Evolutionary conservation across 345 rosid genomes (phyloP).

Genomic region (Xanthoceras sorbifolium): DNA sequence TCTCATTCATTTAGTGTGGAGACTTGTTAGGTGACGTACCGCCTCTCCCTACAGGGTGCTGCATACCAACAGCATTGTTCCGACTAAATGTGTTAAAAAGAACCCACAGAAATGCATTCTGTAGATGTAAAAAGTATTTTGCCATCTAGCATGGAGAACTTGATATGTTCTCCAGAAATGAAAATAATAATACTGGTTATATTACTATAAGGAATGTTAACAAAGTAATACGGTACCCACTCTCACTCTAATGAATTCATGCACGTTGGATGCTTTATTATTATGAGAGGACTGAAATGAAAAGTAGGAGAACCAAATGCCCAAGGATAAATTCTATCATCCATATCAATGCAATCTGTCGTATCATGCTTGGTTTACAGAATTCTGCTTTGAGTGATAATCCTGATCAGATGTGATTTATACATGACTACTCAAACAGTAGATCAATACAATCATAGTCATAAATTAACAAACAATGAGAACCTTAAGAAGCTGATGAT

Average conservation of each 20-base stretch:
- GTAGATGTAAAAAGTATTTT: not conserved
- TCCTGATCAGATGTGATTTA: not conserved
- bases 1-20: conserved; percentile 18
- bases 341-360: not conserved
- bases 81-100: not conserved
- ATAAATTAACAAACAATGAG: not conserved
- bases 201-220: not conserved
- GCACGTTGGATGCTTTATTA: not conserved
- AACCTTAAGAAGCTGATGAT: not conserved
- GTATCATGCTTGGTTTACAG: not conserved
- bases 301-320: not conserved
- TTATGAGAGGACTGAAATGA: not conserved
- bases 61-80: conserved; percentile 9
- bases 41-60: not conserved
- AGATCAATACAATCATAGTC: too few species aligned
- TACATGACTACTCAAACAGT: not conserved
- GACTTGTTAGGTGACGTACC: conserved; percentile 13
- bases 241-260: not conserved
- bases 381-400: not conserved
- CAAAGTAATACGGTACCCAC: not conserved
- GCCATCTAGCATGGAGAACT: not conserved
- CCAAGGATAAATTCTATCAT: not conserved
- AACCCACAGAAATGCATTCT: not conserved
- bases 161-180: not conserved
- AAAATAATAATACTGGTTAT: too few species aligned